These are phyloP conservation scores for Cryptococcus sp. DNA, from an alignment of 1,284 basidiomycete genomes.

Conservation along the genomic window DNA sequence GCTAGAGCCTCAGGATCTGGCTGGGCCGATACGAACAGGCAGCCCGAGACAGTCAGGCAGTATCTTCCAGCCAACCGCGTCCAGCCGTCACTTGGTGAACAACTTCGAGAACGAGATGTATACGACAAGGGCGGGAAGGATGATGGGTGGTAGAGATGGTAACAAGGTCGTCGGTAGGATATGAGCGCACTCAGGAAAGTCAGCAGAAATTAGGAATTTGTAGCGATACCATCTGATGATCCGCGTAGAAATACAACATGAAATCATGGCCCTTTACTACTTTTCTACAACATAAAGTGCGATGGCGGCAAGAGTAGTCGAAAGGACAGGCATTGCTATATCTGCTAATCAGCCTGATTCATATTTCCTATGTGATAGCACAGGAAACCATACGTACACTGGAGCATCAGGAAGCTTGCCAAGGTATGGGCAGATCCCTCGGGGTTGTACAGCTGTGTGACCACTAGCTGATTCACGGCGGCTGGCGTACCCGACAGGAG, in stretches of 20 bases:
- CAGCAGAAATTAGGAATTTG: too few relatives aligned
- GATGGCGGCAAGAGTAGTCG: slow-evolving; percentile 34
- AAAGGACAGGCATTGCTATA: slow-evolving; percentile 36
- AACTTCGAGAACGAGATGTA: too few relatives aligned
- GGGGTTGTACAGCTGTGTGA: slow-evolving; percentile 48
- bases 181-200: too few relatives aligned
- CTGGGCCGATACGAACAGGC: too few relatives aligned
- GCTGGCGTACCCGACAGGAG: slow-evolving; percentile 45
- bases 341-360: slow-evolving; percentile 16
- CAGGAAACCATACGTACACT: slow-evolving; percentile 30
- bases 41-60: too few relatives aligned
- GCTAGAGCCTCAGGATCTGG: too few relatives aligned
- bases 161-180: too few relatives aligned
- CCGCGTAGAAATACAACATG: background rate
- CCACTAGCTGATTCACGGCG: slow-evolving; percentile 44
- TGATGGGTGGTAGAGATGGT: too few relatives aligned
- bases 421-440: slow-evolving; percentile 44
- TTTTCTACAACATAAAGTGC: slow-evolving; percentile 26
- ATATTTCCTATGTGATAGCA: background rate
- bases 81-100: too few relatives aligned
- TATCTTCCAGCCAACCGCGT: too few relatives aligned
- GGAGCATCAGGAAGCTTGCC: slow-evolving; percentile 40
- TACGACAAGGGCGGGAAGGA: too few relatives aligned
- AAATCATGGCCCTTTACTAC: background rate
- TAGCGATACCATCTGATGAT: too few relatives aligned